Evolutionary conservation across 2,329 filamentous ascomycete genomes (phyloP).

Genomic region (Fusarium sp.): DNA sequence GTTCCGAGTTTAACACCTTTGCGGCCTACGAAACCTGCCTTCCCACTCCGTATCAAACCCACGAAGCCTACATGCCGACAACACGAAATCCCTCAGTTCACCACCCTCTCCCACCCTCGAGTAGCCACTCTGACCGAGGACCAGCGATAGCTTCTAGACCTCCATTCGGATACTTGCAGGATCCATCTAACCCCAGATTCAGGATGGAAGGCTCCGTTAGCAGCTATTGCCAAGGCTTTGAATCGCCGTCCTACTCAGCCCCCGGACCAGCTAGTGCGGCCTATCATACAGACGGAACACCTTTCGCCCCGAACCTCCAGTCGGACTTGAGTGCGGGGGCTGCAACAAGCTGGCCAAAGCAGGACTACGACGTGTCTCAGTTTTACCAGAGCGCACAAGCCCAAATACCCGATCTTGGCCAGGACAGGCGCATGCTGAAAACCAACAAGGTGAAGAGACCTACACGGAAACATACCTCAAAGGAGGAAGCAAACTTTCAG

Average conservation of each 20-base stretch:
- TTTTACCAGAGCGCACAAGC: conserved; percentile 36
- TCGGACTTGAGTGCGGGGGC: conserved; percentile 26
- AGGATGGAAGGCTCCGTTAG: conserved; percentile 35
- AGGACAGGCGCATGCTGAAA: conserved; percentile 40
- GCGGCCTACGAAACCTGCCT: conserved; percentile 58
- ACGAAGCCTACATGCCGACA: conserved; percentile 60
- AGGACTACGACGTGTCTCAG: conserved; percentile 41
- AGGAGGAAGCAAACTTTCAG: conserved; percentile 77
- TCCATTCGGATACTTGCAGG: conserved; percentile 43
- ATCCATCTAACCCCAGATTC: conserved; percentile 29
- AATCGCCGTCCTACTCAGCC: conserved; percentile 36
- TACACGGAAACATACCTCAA: conserved; percentile 68
- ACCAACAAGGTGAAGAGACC: conserved; percentile 48
- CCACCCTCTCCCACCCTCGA: conserved; percentile 31
- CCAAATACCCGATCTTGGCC: conserved; percentile 34
- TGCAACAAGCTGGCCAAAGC: conserved; percentile 38
- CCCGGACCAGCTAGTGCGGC: conserved; percentile 28
- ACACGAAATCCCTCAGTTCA: conserved; percentile 40
- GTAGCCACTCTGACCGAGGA: conserved; percentile 29
- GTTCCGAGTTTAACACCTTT: conserved; percentile 65
- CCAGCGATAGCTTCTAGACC: conserved; percentile 29
- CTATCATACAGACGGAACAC: conserved; percentile 37
- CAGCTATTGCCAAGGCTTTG: conserved; percentile 37
- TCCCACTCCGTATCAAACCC: conserved; percentile 55
- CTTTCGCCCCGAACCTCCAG: conserved; percentile 35